Evolutionary conservation across 1,284 basidiomycete genomes (phyloP).

Genomic region (Puccinia novopanici): DNA sequence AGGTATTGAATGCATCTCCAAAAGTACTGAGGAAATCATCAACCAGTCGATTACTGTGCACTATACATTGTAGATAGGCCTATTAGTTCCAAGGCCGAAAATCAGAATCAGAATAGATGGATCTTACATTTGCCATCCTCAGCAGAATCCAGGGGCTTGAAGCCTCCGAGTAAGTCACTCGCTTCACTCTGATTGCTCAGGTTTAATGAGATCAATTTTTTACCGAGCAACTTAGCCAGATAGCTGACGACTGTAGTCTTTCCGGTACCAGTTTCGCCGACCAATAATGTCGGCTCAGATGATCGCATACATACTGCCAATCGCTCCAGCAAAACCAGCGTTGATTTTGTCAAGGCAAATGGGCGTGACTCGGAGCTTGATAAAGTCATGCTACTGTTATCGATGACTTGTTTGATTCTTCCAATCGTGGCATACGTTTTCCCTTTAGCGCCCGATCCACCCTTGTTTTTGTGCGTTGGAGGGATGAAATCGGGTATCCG

Average conservation of each 20-base stretch:
- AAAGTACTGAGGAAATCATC: conserved; percentile 81
- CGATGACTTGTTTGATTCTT: conserved; percentile 53
- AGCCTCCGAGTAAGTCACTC: conserved; percentile 89
- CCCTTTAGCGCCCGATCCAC: too few relatives aligned
- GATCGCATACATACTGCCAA: conserved; percentile 75
- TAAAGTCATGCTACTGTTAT: conserved; percentile 49
- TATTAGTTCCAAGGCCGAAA: conserved; percentile 5
- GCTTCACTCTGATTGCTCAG: conserved; percentile 96
- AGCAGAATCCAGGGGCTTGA: conserved; percentile 81
- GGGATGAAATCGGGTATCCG: too few relatives aligned
- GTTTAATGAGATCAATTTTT: too few relatives aligned
- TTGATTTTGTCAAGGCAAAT: conserved; percentile 88
- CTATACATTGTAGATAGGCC: conserved; percentile 60
- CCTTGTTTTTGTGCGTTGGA: too few relatives aligned
- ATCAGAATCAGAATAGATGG: not conserved
- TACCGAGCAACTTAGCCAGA: conserved; percentile 78
- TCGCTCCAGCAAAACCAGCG: conserved; percentile 76
- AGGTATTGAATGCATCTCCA: conserved; percentile 80
- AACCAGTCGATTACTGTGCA: too few relatives aligned
- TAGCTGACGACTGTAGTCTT: conserved; percentile 93
- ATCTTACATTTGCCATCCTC: conserved; percentile 56
- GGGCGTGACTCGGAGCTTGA: conserved; percentile 61
- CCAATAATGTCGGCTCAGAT: conserved; percentile 82
- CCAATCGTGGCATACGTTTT: too few relatives aligned
- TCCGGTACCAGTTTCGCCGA: conserved; percentile 97